Evolutionary conservation across 306 rosid genomes (phyloP), one percentile per base, ranked within the genome.

Genomic region (Vicia sativa): DNA sequence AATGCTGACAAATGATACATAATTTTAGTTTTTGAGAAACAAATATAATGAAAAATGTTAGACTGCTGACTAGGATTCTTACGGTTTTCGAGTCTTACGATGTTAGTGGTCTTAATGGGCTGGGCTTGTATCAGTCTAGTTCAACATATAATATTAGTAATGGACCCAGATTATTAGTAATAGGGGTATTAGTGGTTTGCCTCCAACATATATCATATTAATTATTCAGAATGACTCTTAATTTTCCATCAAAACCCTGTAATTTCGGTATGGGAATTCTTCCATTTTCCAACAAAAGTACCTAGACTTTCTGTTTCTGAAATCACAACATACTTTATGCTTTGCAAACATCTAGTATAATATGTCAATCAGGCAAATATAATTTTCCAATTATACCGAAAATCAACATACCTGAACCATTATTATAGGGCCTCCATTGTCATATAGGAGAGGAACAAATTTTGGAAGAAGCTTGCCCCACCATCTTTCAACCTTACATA

Each of bases 401-500:
- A 52, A 63, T 54, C 67, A 46, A 62, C 88, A 66, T 65, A 92
- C 96, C 89, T 92, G 98, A 78, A 90, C 91, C 96, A 92, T 92
- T 83, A 92, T 79, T 43, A 92, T 77, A 58, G 96, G 96, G 56
- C 98, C 96, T 52, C 96, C 95, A 42, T 83, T 92, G 62, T 60
- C 81, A 64, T 90, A 90, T 45, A 90, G 87, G 66, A 86, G 84
- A 43, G 98, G 91, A 75, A 82, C 79, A 65, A 92, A 65, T 69
- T 75, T 87, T 11, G 93, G 98, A 82, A 92, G 96, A 71, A 92
- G 72, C 70, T 50, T 68, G 58, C 80, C 82, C 98, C 98, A 92
- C 98, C 98, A 92, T 82, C 75, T 79, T 39, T 86, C 93, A 69
- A 92, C 98, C 98, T 92, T 78, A 41, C 80, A 78, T 15, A 45